Conservation (phyloP, 2,329 filamentous ascomycete species). For the Penicillium palitans region DNA sequence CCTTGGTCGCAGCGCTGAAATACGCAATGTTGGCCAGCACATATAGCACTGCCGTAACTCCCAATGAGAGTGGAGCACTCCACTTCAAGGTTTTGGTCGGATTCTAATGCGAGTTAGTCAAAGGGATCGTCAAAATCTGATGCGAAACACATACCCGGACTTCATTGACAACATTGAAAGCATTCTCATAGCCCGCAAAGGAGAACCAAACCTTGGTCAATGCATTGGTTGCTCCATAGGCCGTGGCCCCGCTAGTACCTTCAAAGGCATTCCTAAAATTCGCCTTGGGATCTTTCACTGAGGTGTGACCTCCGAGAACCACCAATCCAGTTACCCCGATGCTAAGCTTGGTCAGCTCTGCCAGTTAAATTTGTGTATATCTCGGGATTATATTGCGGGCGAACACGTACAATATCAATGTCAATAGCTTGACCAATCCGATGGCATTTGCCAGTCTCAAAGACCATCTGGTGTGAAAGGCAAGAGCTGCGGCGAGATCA, state of each 20-base stretch:
- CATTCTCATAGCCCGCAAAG: slow-evolving; percentile 59
- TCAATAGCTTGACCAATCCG: slow-evolving; percentile 60
- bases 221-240: slow-evolving; percentile 56
- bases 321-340: slow-evolving; percentile 63
- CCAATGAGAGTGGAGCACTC: slow-evolving; percentile 52
- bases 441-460: slow-evolving; percentile 58
- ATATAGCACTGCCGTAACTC: slow-evolving; percentile 57
- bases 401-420: slow-evolving; percentile 55
- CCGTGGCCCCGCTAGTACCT: slow-evolving; percentile 47
- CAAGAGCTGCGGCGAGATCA: slow-evolving; percentile 34
- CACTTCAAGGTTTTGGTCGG: slow-evolving; percentile 57
- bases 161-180: slow-evolving; percentile 64
- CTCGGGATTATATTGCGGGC: neutral
- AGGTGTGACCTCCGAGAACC: slow-evolving; percentile 58
- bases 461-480: slow-evolving; percentile 60
- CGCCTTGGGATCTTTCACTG: slow-evolving; percentile 51
- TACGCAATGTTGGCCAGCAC: slow-evolving; percentile 62
- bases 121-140: neutral
- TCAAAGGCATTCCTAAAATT: slow-evolving; percentile 60
- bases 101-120: slow-evolving; percentile 40
- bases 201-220: slow-evolving; percentile 61
- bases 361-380: no score
- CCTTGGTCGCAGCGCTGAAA: slow-evolving; percentile 58
- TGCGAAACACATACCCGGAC: slow-evolving; percentile 45
- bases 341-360: slow-evolving; percentile 17